Percentiles rank a stretch among this genome's conserved stretches.
Conservation (phyloP, 1,284 basidiomycete species). For the Irpex lacteus region DNA sequence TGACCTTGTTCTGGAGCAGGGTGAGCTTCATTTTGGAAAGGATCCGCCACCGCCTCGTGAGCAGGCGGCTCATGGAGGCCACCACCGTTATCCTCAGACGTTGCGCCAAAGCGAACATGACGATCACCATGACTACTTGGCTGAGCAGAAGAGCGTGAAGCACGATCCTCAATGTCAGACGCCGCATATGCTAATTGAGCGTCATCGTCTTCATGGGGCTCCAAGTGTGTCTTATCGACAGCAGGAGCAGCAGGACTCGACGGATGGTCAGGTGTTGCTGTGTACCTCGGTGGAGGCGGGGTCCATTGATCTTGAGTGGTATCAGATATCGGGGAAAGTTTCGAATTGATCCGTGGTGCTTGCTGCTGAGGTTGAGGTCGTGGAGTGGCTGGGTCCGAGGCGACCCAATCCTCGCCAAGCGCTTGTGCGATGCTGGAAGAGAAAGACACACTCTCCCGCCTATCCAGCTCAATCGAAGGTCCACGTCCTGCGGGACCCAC, state of each 20-base stretch:
- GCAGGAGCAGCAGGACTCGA: slow-evolving; percentile 5
- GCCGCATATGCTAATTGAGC: slow-evolving; percentile 42
- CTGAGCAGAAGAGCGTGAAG: slow-evolving; percentile 13
- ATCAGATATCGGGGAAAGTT: background rate
- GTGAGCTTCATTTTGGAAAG: background rate
- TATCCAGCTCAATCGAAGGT: slow-evolving; percentile 27
- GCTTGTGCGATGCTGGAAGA: slow-evolving; percentile 52
- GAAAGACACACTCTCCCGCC: slow-evolving; percentile 38
- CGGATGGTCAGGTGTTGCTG: slow-evolving; percentile 21
- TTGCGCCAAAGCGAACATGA: slow-evolving; percentile 24
- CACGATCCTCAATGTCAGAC: slow-evolving; percentile 23
- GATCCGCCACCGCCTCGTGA: background rate
- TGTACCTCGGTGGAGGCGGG: slow-evolving; percentile 9
- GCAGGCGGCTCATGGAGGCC: background rate
- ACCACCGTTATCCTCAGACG: background rate
- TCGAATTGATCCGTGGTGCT: slow-evolving; percentile 15
- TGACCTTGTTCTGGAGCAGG: background rate
- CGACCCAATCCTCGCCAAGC: slow-evolving; percentile 28
- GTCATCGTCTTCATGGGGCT: slow-evolving; percentile 15
- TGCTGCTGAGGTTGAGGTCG: background rate
- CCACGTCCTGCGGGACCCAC: slow-evolving; percentile 30
- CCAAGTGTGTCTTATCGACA: slow-evolving; percentile 16
- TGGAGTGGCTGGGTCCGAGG: slow-evolving; percentile 4
- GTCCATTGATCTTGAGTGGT: slow-evolving; percentile 3
- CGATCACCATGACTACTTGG: slow-evolving; percentile 16